Evolutionary conservation across 768 basidiomycete genomes (phyloP), one percentile per base, ranked within the genome.

Genomic region (Macrolepiota dolichaula): DNA sequence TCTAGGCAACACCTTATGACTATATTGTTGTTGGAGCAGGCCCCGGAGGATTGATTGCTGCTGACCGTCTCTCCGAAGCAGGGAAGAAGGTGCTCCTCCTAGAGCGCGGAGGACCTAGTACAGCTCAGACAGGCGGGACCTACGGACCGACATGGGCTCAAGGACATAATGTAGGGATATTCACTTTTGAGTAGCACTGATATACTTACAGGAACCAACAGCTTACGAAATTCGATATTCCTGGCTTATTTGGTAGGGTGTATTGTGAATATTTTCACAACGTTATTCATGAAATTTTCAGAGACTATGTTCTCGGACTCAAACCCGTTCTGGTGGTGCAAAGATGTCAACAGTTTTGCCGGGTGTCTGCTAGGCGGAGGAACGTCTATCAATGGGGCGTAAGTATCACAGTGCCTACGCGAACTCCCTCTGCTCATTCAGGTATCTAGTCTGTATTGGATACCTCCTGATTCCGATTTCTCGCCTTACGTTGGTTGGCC

Each of bases 351-450:
- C 29, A 79, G 81, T 24, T 88, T 86, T 68, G 86, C 85, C 25
- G 86, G 85, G 36, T 88, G 86, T 69, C 68, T 87, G 36, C 67
- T 87, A n/a, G 86, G 86, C 60, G 86, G 86, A 24, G 86, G 85
- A 36, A 83, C 82, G 4, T 77, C 85, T 1, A 77, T 88, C 65
- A 87, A 88, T 69, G 86, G 84, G 70, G 85, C 81, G 42, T 44
- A 19, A 44, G 42, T 44, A 17, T 6, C 42, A 4, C 19, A 19
- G 6, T 19, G 1, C 42, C 42, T 2, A n/a, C 42, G n/a, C n/a
- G 17, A 9, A 17, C 15, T 19, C 38, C 12, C 38, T 44, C 6
- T 44, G 19, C 42, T 44, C 17, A 44, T 17, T 44, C 17, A 44
- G 17, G n/a, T n/a, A 9, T 7, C 17, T n/a, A 44, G 42, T 67